phyloP scores from a whole-genome alignment of 2,329 filamentous ascomycete genomes.

The Alternaria tenuissima region DNA sequence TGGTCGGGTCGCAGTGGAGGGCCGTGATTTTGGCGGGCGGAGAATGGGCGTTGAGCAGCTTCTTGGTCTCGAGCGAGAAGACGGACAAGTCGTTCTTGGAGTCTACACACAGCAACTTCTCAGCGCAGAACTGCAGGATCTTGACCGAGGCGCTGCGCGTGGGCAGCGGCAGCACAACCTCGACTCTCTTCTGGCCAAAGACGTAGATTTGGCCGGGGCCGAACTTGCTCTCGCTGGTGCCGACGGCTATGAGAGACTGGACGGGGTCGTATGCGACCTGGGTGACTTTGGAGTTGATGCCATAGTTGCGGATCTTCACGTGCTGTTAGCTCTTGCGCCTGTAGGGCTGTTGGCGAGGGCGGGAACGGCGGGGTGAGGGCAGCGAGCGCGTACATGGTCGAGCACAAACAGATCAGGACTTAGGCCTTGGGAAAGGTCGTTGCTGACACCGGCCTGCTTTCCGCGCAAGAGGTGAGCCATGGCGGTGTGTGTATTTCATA shows the following conservation, averaged over 20 bases:
- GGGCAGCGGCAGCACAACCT: constrained; percentile 75
- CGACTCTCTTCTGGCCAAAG: constrained; percentile 82
- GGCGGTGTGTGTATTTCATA: constrained; percentile 39
- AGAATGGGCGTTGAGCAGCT: constrained; percentile 72
- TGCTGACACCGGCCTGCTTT: constrained; percentile 92
- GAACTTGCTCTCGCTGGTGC: constrained; percentile 86
- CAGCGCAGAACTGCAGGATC: constrained; percentile 82
- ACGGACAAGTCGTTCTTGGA: constrained; percentile 84
- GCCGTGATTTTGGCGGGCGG: constrained; percentile 79
- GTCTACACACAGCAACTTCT: constrained; percentile 85
- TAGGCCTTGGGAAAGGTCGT: constrained; percentile 86
- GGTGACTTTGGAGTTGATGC: constrained; percentile 73
- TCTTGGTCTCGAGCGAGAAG: constrained; percentile 79
- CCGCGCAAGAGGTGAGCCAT: constrained; percentile 91
- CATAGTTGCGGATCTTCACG: constrained; percentile 45
- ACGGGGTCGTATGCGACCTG: constrained; percentile 91
- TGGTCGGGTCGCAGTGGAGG: constrained; percentile 82
- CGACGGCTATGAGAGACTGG: constrained; percentile 90
- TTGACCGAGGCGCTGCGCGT: constrained; percentile 74
- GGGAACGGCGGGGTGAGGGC: constrained; percentile 22
- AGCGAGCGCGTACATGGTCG: constrained; percentile 70
- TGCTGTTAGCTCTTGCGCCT: constrained; percentile 26
- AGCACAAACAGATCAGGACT: constrained; percentile 79
- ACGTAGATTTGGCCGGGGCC: constrained; percentile 89
- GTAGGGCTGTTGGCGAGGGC: constrained; percentile 4